phyloP scores from a whole-genome alignment of 2,329 filamentous ascomycete genomes.

The Colletotrichum orchidophilum region DNA sequence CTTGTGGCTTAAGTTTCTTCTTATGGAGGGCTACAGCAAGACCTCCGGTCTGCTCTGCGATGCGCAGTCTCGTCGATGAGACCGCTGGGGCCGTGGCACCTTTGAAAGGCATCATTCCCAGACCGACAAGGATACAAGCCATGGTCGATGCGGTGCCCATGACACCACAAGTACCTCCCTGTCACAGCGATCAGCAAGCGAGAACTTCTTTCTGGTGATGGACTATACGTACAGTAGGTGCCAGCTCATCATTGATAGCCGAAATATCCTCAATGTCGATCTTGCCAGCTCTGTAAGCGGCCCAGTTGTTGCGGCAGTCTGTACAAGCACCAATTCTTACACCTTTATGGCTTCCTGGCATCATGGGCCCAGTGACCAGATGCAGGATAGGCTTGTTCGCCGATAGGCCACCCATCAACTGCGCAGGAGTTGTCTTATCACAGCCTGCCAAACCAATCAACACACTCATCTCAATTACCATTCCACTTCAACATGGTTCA shows the following conservation, averaged over 20 bases:
- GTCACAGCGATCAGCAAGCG: neutral
- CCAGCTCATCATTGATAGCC: conserved; percentile 76
- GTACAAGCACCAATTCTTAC: conserved; percentile 76
- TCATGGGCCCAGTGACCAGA: conserved; percentile 78
- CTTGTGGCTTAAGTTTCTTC: conserved; percentile 73
- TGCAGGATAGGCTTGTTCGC: conserved; percentile 77
- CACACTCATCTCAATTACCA: neutral
- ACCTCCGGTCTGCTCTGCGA: conserved; percentile 77
- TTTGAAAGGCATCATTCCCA: conserved; percentile 82
- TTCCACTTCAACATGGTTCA: neutral
- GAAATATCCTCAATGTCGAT: conserved; percentile 78
- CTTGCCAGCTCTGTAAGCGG: conserved; percentile 69
- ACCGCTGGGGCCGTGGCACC: conserved; percentile 83
- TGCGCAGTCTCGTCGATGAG: conserved; percentile 80
- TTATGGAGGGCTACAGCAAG: conserved; percentile 75
- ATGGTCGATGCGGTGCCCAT: conserved; percentile 95
- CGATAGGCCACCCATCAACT: conserved; percentile 79
- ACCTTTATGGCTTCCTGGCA: conserved; percentile 74
- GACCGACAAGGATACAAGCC: conserved; percentile 83
- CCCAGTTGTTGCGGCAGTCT: conserved; percentile 80
- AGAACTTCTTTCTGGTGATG: too few species aligned
- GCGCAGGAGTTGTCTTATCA: conserved; percentile 78
- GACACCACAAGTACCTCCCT: conserved; percentile 83
- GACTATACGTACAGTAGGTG: conserved; percentile 65
- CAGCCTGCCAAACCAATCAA: conserved; percentile 58